Conservation (phyloP, 495 filamentous ascomycete species). For the Aspergillus saccharolyticus region DNA sequence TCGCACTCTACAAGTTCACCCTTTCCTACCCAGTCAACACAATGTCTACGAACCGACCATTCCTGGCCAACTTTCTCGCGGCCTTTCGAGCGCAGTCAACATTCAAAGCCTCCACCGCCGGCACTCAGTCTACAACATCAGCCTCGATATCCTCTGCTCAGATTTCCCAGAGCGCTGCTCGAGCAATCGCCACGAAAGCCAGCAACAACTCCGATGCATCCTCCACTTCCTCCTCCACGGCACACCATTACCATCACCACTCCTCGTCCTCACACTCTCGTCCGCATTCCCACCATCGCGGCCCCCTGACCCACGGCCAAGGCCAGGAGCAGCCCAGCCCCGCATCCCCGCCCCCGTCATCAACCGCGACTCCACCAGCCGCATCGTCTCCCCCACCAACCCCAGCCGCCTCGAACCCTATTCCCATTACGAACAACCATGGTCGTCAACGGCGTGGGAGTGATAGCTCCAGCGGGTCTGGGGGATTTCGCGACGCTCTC, state of each 20-base stretch:
- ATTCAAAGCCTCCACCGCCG: slow-evolving; percentile 37
- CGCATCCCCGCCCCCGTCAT: slow-evolving; percentile 12
- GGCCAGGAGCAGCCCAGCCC: slow-evolving; percentile 7
- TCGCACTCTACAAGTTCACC: too few species aligned
- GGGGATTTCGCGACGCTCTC: slow-evolving; percentile 68
- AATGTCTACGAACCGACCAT: slow-evolving; percentile 70
- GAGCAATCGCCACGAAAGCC: slow-evolving; percentile 42
- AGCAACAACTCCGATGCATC: slow-evolving; percentile 6
- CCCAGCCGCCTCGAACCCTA: slow-evolving; percentile 31
- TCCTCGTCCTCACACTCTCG: slow-evolving; percentile 15
- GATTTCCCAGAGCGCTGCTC: slow-evolving; percentile 33
- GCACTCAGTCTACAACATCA: slow-evolving; percentile 22
- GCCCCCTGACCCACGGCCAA: slow-evolving; percentile 11
- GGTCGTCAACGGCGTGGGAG: slow-evolving; percentile 53
- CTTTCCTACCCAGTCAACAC: background rate
- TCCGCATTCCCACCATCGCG: slow-evolving; percentile 24
- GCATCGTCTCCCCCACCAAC: slow-evolving; percentile 23
- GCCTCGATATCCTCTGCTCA: slow-evolving; percentile 30
- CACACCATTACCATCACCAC: slow-evolving; percentile 21
- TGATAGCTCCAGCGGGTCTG: slow-evolving; percentile 73
- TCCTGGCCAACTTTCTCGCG: slow-evolving; percentile 81
- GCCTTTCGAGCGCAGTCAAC: slow-evolving; percentile 66
- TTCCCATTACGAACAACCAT: slow-evolving; percentile 29
- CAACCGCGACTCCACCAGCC: slow-evolving; percentile 19
- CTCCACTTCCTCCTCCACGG: slow-evolving; percentile 9